Evolutionary conservation across 495 filamentous ascomycete genomes (phyloP).

Genomic region (Lasiosphaeria ovina): DNA sequence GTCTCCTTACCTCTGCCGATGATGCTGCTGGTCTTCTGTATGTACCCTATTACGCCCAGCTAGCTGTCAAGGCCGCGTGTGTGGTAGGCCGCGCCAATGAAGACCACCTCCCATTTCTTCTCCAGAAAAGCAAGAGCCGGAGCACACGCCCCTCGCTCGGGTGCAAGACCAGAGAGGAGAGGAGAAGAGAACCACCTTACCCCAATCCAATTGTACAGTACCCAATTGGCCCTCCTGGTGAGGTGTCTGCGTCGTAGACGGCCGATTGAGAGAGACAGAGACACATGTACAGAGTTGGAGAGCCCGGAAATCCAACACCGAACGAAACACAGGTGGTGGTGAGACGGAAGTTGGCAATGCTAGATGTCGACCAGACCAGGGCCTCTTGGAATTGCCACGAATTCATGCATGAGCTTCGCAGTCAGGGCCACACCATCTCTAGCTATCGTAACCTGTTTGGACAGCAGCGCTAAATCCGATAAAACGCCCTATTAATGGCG

Average conservation of each 20-base stretch:
- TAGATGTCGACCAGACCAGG: constrained; percentile 39
- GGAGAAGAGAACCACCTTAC: neutral
- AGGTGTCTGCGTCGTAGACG: constrained; percentile 1
- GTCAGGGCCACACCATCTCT: constrained; percentile 16
- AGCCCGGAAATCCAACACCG: constrained; percentile 3
- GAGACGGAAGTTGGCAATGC: constrained; percentile 22
- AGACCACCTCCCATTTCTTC: neutral
- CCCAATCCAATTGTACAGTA: constrained; percentile 11
- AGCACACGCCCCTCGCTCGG: constrained; percentile 14
- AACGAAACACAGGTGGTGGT: neutral
- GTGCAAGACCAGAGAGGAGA: neutral
- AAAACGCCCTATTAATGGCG: constrained; percentile 20
- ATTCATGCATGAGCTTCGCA: constrained; percentile 42
- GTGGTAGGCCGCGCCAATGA: constrained; percentile 7
- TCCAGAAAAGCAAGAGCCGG: constrained; percentile 2
- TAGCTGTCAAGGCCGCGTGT: constrained; percentile 10
- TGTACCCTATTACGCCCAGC: too few relatives aligned
- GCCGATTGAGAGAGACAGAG: neutral
- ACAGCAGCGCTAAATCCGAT: constrained; percentile 19
- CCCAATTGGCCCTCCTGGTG: constrained; percentile 10
- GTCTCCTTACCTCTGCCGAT: neutral
- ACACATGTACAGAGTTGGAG: neutral
- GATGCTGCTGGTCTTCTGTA: neutral
- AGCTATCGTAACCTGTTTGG: constrained; percentile 14
- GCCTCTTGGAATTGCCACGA: constrained; percentile 39